Evolutionary conservation across 306 rosid species (phyloP).

Genomic region (Malus domestica): DNA sequence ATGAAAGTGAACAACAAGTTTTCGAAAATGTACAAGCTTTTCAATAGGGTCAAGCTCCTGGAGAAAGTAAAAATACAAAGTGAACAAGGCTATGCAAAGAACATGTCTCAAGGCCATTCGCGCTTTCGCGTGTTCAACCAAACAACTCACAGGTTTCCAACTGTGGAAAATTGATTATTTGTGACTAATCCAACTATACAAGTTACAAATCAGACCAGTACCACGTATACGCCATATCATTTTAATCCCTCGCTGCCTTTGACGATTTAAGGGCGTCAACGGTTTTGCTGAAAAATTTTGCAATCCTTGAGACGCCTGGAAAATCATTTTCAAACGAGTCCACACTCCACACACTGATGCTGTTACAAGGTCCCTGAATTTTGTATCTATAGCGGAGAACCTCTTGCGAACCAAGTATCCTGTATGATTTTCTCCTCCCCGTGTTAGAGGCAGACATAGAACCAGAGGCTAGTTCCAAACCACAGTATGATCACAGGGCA

Average conservation of each 20-base stretch:
- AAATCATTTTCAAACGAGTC: constrained; percentile 11
- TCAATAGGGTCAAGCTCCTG: not conserved
- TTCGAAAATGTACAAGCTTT: not conserved
- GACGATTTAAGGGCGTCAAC: constrained; percentile 11
- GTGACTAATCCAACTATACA: not conserved
- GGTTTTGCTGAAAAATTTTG: constrained; percentile 10
- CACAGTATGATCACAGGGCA: constrained; percentile 44
- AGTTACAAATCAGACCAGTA: constrained; percentile 2
- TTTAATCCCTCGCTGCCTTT: constrained; percentile 7
- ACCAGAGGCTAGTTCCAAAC: constrained; percentile 10
- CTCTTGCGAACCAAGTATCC: constrained; percentile 6
- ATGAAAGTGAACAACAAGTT: not conserved
- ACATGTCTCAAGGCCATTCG: not conserved
- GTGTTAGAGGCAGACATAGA: not conserved
- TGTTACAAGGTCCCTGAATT: not conserved
- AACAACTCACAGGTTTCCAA: not conserved
- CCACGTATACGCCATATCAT: not conserved
- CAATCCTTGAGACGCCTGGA: constrained; percentile 4
- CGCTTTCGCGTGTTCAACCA: not conserved
- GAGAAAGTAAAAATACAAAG: not conserved
- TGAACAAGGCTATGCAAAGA: not conserved
- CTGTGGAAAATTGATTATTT: not conserved
- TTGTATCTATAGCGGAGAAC: constrained; percentile 7
- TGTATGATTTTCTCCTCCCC: constrained; percentile 5
- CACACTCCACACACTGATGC: constrained; percentile 14